Evolutionary conservation across 2,329 filamentous ascomycete genomes (phyloP).

Genomic region (Phaeosphaeriaceae sp.): DNA sequence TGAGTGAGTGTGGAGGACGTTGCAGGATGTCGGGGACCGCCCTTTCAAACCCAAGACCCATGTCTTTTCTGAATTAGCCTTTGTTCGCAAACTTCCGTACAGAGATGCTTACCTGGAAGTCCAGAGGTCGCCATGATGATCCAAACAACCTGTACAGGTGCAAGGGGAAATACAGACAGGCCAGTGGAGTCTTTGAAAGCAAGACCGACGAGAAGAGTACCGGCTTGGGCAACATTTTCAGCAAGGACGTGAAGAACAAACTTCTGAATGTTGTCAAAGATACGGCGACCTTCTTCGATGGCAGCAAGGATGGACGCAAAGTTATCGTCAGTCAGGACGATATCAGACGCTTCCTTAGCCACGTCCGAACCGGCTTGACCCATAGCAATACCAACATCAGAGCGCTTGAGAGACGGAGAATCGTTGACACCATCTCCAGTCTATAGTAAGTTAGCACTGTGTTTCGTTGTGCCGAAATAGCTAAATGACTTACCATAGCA

Average conservation of each 20-base stretch:
- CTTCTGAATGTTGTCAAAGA: conserved; percentile 90
- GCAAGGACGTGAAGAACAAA: conserved; percentile 79
- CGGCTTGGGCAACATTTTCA: conserved; percentile 84
- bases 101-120: conserved; percentile 56
- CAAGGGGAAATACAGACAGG: conserved; percentile 84
- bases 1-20: conserved; percentile 71
- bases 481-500: conserved; percentile 65
- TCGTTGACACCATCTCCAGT: conserved; percentile 90
- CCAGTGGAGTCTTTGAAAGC: conserved; percentile 76
- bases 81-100: too few relatives aligned
- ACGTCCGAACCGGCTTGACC: conserved; percentile 81
- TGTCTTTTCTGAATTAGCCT: conserved; percentile 57
- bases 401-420: conserved; percentile 78
- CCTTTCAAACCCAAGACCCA: conserved; percentile 82
- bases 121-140: conserved; percentile 91
- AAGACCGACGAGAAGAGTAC: conserved; percentile 80
- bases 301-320: conserved; percentile 86
- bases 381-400: conserved; percentile 90
- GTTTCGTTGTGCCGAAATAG: not conserved
- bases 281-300: conserved; percentile 81
- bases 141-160: conserved; percentile 88
- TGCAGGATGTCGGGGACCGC: conserved; percentile 79
- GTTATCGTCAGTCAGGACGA: conserved; percentile 87
- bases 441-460: conserved; percentile 12
- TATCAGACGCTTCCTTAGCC: conserved; percentile 81